Percentiles rank a stretch among this genome's conserved stretches.
Conservation (phyloP, 768 basidiomycete species). For the Pilatotrama ljubarskyi region DNA sequence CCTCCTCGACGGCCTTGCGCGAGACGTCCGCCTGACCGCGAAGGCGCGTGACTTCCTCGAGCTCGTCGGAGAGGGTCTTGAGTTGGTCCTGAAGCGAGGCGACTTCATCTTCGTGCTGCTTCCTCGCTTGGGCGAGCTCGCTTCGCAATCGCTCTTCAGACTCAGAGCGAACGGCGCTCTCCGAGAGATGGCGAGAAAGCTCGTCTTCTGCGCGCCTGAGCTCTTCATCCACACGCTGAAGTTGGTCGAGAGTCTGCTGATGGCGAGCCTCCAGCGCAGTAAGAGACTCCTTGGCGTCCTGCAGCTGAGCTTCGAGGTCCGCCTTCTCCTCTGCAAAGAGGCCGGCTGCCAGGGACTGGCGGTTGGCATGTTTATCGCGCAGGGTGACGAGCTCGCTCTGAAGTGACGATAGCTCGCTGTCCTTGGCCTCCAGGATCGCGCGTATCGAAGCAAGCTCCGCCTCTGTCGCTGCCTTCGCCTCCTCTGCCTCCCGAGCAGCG, state of each 20-base stretch:
- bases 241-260: conserved; percentile 5
- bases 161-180: conserved; percentile 12
- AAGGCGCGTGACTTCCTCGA: conserved; percentile 14
- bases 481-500: conserved; percentile 2
- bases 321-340: conserved; percentile 17
- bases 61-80: conserved; percentile 18
- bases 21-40: conserved; percentile 17
- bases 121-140: conserved; percentile 12
- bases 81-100: conserved; percentile 22
- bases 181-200: conserved; percentile 16
- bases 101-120: conserved; percentile 11
- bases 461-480: conserved; percentile 5
- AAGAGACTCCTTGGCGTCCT: conserved; percentile 15
- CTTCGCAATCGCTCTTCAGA: conserved; percentile 14
- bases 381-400: conserved; percentile 12
- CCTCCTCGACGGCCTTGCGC: conserved; percentile 19
- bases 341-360: conserved; percentile 9
- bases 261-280: conserved; percentile 17
- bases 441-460: conserved; percentile 2
- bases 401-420: conserved; percentile 10
- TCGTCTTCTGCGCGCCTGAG: conserved; percentile 23
- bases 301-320: conserved; percentile 21
- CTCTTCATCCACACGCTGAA: conserved; percentile 17
- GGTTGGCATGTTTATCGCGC: conserved; percentile 5
- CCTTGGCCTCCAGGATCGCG: conserved; percentile 7